Conservation (phyloP, 805 yeast species). For the Metschnikowia drakensbergensis region DNA sequence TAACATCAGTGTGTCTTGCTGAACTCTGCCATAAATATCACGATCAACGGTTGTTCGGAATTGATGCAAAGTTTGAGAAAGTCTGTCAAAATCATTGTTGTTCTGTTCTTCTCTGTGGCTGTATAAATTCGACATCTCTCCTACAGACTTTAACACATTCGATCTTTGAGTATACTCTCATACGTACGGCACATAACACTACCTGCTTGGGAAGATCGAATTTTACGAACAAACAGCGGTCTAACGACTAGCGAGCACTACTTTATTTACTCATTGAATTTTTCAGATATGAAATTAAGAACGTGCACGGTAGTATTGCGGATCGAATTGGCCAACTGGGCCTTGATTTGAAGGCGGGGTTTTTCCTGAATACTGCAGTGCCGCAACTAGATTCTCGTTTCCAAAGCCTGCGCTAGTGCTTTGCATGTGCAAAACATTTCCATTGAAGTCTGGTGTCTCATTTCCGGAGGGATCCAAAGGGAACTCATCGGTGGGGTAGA, state of each 20-base stretch:
- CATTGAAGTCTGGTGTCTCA: neutral
- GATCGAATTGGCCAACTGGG: neutral
- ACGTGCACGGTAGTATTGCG: neutral
- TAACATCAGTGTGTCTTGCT: constrained; percentile 37
- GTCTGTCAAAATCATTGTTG: constrained; percentile 40
- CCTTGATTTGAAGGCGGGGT: neutral
- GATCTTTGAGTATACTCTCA: neutral
- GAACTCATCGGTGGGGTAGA: neutral
- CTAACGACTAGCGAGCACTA: neutral
- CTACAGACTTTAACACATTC: neutral
- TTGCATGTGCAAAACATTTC: constrained; percentile 20
- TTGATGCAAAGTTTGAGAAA: constrained; percentile 41
- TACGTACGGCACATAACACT: neutral
- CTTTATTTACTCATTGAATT: neutral
- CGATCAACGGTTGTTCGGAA: constrained; percentile 40
- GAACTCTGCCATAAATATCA: constrained; percentile 40
- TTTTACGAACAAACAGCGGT: neutral
- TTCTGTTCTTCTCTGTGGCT: constrained; percentile 41
- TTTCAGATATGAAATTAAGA: neutral
- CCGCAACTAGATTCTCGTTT: constrained; percentile 18
- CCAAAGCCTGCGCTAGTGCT: constrained; percentile 43
- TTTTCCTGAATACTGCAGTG: neutral
- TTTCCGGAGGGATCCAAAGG: neutral
- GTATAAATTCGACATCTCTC: constrained; percentile 24
- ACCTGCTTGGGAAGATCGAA: neutral